Conservation (phyloP, 768 basidiomycete genomes). For the Cyathus striatus region DNA sequence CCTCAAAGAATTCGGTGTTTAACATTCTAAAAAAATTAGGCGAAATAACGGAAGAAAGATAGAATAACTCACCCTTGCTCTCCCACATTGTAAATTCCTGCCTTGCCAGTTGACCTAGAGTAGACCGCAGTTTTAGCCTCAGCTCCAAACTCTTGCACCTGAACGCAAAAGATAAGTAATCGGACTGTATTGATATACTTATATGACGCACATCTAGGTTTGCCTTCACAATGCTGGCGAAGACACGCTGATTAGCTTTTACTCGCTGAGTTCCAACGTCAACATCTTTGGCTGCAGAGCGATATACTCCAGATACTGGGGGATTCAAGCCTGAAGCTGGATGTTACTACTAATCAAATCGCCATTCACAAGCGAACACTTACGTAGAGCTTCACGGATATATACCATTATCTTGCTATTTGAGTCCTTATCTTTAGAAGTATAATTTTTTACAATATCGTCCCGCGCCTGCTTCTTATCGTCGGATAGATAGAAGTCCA, state of each 20-base stretch:
- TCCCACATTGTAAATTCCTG: conserved; percentile 25
- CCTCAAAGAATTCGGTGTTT: conserved; percentile 33
- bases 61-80: conserved; percentile 18
- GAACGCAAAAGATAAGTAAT: too few relatives aligned
- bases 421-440: conserved; percentile 16
- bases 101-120: conserved; percentile 12
- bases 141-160: conserved; percentile 18
- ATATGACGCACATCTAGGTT: conserved; percentile 34
- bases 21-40: conserved; percentile 18
- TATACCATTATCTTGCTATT: conserved; percentile 31
- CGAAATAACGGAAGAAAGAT: conserved; percentile 3
- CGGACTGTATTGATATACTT: too few relatives aligned
- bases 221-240: conserved; percentile 30
- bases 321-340: conserved; percentile 26
- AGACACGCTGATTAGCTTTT: conserved; percentile 22
- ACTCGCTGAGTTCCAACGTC: conserved; percentile 20
- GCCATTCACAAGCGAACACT: conserved; percentile 11
- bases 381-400: conserved; percentile 43
- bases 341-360: background rate
- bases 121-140: conserved; percentile 13
- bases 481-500: conserved; percentile 55
- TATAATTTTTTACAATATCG: conserved; percentile 32
- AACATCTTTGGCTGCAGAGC: conserved; percentile 24
- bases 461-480: conserved; percentile 25
- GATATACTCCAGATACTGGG: conserved; percentile 35